Percentiles rank a stretch among this genome's conserved stretches.
Conservation (phyloP, 495 filamentous ascomycete species). For the Aspergillus haitiensis region DNA sequence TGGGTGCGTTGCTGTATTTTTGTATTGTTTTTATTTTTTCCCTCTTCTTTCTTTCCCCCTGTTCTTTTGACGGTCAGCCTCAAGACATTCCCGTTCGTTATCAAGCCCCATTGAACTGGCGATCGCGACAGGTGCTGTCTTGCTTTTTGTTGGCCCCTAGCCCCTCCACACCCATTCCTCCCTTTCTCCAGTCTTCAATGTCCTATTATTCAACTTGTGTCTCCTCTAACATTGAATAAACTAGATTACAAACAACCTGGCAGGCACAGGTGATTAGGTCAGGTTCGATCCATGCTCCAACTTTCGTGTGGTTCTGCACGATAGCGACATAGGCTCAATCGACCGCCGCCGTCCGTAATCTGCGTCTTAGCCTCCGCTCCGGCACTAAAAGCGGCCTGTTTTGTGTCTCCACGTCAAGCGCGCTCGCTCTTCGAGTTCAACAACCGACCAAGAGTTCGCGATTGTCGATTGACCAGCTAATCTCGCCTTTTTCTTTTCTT, state of each 20-base stretch:
- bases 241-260: conserved; percentile 30
- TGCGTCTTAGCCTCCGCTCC: conserved; percentile 45
- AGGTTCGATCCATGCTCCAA: conserved; percentile 37
- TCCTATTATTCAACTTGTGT: conserved; percentile 8
- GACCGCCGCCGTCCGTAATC: conserved; percentile 26
- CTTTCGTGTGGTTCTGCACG: conserved; percentile 32
- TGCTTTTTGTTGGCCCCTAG: conserved; percentile 20
- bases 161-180: conserved; percentile 17
- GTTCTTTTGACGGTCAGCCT: background rate
- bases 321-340: conserved; percentile 29
- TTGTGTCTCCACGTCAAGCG: conserved; percentile 38
- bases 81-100: conserved; percentile 18
- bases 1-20: background rate
- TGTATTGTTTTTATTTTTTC: background rate
- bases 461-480: conserved; percentile 10
- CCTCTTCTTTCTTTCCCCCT: background rate
- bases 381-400: conserved; percentile 46
- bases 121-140: conserved; percentile 34
- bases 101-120: conserved; percentile 27
- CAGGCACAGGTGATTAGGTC: conserved; percentile 32
- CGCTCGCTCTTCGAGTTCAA: conserved; percentile 32
- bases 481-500: conserved; percentile 6
- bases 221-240: conserved; percentile 19
- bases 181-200: conserved; percentile 17
- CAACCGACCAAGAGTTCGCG: conserved; percentile 21